These are phyloP conservation scores for Yamadazyma oceani DNA, from an alignment of 1,139 yeast species.

Conservation along the genomic window DNA sequence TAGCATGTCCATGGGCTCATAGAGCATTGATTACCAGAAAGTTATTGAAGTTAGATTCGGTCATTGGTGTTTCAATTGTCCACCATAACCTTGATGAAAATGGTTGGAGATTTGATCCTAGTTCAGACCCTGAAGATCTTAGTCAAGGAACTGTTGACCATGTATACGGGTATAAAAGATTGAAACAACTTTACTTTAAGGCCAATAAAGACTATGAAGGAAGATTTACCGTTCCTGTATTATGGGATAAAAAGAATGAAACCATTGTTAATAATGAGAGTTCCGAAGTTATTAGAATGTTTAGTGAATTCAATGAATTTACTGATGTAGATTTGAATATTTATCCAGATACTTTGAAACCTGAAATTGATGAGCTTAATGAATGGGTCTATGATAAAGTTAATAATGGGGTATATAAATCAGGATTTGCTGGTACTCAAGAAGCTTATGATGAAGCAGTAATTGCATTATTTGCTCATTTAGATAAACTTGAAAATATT, in stretches of 20 bases:
- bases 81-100: slow-evolving; percentile 83
- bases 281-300: slow-evolving; percentile 81
- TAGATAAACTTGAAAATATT: slow-evolving; percentile 74
- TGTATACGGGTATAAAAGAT: slow-evolving; percentile 54
- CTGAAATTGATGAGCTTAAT: slow-evolving; percentile 72
- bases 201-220: slow-evolving; percentile 76
- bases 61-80: slow-evolving; percentile 71
- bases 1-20: slow-evolving; percentile 97
- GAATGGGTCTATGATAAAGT: slow-evolving; percentile 83
- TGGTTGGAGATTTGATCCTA: slow-evolving; percentile 78
- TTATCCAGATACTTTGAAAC: slow-evolving; percentile 56
- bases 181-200: slow-evolving; percentile 72
- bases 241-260: slow-evolving; percentile 81
- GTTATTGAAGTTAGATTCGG: slow-evolving; percentile 71
- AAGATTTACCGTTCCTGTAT: slow-evolving; percentile 86
- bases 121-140: slow-evolving; percentile 30
- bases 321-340: slow-evolving; percentile 49
- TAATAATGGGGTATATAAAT: slow-evolving; percentile 92
- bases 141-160: slow-evolving; percentile 66
- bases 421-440: slow-evolving; percentile 87
- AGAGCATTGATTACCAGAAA: slow-evolving; percentile 73
- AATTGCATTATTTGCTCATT: slow-evolving; percentile 58
- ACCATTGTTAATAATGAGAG: slow-evolving; percentile 92
- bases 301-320: slow-evolving; percentile 60
- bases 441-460: slow-evolving; percentile 80